Base-by-base conservation (phyloP, 805 yeast genomes). In the Candida arabinofermentans region DNA sequence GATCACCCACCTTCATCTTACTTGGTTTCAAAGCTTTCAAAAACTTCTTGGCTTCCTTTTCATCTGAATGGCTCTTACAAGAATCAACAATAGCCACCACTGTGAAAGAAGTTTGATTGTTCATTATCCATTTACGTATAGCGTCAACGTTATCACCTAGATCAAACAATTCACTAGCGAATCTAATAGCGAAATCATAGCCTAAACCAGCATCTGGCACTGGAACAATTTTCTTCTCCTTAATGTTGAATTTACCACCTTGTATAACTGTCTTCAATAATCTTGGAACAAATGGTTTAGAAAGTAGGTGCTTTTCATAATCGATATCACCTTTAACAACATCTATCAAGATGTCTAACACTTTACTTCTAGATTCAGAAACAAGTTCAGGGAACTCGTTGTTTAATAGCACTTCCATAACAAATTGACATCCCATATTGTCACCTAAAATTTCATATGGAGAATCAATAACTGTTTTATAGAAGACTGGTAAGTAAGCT, bases 361-460 rank as follows among this genome's bases (percentile, higher is more conserved):
- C 74, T 67, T 53, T 59, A 59, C 58, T 59, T 71, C 70, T 47
- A 40, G 52, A 34, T 27, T 59, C 57, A 3, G 47, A 18, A 22
- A 48, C 44, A 29, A 54, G 50, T 36, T 75, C 75, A 8, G 64
- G 56, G 24, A 53, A 46, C 21, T 58, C 61, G 38, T 59, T 57
- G 50, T 75, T 79, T 47, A 85, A 71, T 41, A 88, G 65, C 22
- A 86, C 70, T 66, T 91, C 98, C 34, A 82, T 72, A 40, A 86
- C 69, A 51, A 86, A 83, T 66, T 91, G 98, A 31, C 93, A 75
- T 24, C 96, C 96, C 44, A 90, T 64, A 55, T 83, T 85, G 47
- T 81, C 83, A n/a, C 67, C 63, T 42, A 88, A 66, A 2, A 86
- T 64, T 19, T 69, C 75, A 23, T 66, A 58, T n/a, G 79, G 68